A percentile compares a stretch with the other conserved stretches of the same genome.
Evolutionary conservation across 2,329 filamentous ascomycete genomes (phyloP).

Genomic region (Chaetomiaceae sp.): DNA sequence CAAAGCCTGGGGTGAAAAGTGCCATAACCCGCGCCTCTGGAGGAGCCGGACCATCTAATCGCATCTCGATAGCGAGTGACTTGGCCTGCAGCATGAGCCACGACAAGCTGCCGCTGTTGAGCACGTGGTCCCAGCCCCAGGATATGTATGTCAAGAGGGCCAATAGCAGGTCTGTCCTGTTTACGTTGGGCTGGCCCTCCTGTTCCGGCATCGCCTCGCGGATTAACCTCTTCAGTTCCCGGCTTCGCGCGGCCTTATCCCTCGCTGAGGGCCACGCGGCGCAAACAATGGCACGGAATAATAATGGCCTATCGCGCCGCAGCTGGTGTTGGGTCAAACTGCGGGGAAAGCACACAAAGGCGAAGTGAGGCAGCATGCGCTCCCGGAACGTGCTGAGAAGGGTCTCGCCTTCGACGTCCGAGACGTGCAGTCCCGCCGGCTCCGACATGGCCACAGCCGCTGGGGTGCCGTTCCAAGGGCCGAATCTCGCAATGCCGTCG

Average conservation of each 20-base stretch:
- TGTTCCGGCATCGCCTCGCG: neutral
- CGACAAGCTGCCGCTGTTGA: constrained; percentile 29
- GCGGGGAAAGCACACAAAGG: constrained; percentile 33
- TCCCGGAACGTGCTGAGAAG: constrained; percentile 26
- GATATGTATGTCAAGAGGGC: constrained; percentile 35
- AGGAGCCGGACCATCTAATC: constrained; percentile 31
- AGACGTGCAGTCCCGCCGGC: neutral
- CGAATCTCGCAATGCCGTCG: neutral
- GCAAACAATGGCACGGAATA: constrained; percentile 35
- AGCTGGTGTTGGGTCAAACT: constrained; percentile 31
- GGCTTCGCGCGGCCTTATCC: neutral
- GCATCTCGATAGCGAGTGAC: constrained; percentile 36
- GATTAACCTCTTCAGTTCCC: neutral
- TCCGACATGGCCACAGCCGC: neutral
- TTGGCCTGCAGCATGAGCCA: constrained; percentile 37
- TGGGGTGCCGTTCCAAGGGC: neutral
- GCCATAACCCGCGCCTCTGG: constrained; percentile 32
- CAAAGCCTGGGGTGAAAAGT: constrained; percentile 30
- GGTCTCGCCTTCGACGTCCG: neutral
- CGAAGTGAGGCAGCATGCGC: constrained; percentile 34
- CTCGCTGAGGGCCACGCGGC: constrained; percentile 31
- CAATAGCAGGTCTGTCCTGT: constrained; percentile 35
- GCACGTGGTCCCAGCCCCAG: constrained; percentile 33
- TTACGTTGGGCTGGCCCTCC: neutral
- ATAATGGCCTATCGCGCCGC: constrained; percentile 31